A percentile compares a stretch with the other conserved stretches of the same genome.
These are phyloP conservation scores for Scutellaria baicalensis DNA, from an alignment of 257 asterid genomes.

Conservation along the genomic window DNA sequence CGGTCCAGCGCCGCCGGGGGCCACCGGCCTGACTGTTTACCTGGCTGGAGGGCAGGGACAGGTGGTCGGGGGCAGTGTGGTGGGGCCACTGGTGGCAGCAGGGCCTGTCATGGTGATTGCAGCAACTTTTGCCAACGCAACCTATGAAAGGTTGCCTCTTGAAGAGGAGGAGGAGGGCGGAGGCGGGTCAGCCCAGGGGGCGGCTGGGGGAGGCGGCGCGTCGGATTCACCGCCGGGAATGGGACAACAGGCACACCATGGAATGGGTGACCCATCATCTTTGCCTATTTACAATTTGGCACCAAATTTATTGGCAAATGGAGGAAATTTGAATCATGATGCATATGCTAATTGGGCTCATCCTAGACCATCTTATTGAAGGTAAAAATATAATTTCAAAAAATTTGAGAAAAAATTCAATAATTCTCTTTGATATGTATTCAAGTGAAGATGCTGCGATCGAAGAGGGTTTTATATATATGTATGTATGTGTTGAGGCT, in stretches of 20 bases:
- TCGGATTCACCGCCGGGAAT: constrained; percentile 22
- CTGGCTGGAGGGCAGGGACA: constrained; percentile 34
- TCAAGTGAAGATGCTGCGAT: background rate
- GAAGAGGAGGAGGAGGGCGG: constrained; percentile 40
- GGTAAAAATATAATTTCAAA: background rate
- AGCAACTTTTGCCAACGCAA: constrained; percentile 35
- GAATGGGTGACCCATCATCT: constrained; percentile 27
- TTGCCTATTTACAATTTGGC: constrained; percentile 32
- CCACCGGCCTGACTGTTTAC: constrained; percentile 35
- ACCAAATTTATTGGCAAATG: constrained; percentile 35
- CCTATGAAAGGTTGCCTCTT: constrained; percentile 35
- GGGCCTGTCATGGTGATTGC: constrained; percentile 43
- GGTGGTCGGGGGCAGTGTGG: constrained; percentile 40
- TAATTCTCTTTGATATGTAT: background rate
- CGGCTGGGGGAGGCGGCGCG: constrained; percentile 5
- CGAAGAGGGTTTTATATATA: background rate
- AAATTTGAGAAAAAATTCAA: background rate
- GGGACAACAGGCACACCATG: constrained; percentile 19
- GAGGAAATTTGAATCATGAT: constrained; percentile 34
- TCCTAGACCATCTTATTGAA: constrained; percentile 32
- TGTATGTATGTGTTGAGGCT: constrained; percentile 2
- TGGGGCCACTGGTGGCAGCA: constrained; percentile 33
- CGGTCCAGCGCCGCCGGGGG: constrained; percentile 35
- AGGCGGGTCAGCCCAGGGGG: constrained; percentile 15
- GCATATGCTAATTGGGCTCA: constrained; percentile 36